These are phyloP conservation scores for Botrytis hyacinthi DNA, from an alignment of 2,329 filamentous ascomycete species.

Conservation along the genomic window DNA sequence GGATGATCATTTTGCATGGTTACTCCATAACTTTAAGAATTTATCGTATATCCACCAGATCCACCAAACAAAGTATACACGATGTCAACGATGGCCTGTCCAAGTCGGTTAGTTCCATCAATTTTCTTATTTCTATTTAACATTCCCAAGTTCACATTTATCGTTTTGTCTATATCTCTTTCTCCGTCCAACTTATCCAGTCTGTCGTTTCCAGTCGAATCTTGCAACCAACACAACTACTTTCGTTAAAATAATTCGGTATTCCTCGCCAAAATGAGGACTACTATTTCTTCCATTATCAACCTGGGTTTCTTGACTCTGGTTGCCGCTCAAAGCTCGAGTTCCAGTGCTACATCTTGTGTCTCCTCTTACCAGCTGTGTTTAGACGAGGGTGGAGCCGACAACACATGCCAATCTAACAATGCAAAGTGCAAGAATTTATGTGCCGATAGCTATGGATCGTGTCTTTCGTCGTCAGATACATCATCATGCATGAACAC, in stretches of 20 bases:
- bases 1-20: background rate
- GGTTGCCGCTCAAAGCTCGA: constrained; percentile 9
- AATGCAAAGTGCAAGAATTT: constrained; percentile 24
- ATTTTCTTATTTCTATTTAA: background rate
- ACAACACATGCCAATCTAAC: constrained; percentile 22
- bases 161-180: background rate
- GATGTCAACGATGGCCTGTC: background rate
- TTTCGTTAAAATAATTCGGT: background rate
- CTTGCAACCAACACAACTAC: background rate
- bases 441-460: constrained; percentile 10
- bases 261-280: background rate
- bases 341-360: constrained; percentile 2
- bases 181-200: background rate
- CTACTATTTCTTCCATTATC: background rate
- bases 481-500: background rate
- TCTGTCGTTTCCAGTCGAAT: background rate
- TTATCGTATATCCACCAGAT: background rate
- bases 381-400: constrained; percentile 22
- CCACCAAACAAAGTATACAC: constrained; percentile 12
- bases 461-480: background rate
- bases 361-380: constrained; percentile 21
- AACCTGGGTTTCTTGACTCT: constrained; percentile 3
- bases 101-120: background rate
- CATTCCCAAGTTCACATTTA: background rate
- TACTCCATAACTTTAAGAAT: background rate